These are phyloP conservation scores for Colletotrichum sp. DNA, from an alignment of 2,329 filamentous ascomycete genomes.

Conservation along the genomic window DNA sequence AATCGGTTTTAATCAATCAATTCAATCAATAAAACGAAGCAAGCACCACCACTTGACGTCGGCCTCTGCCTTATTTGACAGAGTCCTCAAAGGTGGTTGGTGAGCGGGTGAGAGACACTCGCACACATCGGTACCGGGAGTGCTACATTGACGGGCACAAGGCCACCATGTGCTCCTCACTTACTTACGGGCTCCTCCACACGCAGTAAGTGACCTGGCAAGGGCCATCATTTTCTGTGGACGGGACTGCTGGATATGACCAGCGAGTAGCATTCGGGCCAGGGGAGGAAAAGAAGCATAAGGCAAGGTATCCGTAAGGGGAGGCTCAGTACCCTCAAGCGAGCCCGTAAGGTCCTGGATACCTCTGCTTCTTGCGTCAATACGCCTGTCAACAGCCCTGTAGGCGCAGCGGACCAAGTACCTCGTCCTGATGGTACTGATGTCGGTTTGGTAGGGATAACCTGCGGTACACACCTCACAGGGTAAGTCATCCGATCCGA, in stretches of 20 bases:
- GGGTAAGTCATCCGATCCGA: slow-evolving; percentile 1
- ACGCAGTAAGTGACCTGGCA: background rate
- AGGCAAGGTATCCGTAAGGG: background rate
- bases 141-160: background rate
- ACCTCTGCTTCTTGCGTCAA: background rate
- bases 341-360: background rate
- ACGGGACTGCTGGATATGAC: background rate
- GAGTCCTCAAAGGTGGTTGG: background rate
- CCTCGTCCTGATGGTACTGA: background rate
- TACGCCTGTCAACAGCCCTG: background rate
- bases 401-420: background rate
- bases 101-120: background rate
- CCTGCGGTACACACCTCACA: background rate
- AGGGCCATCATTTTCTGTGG: background rate
- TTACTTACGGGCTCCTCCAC: background rate
- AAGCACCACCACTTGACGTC: background rate
- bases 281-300: slow-evolving; percentile 15
- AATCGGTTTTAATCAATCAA: background rate
- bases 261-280: background rate
- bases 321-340: background rate
- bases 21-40: slow-evolving; percentile 13
- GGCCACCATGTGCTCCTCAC: background rate
- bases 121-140: background rate
- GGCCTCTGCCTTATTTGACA: background rate
- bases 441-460: background rate